These are phyloP conservation scores for Zygotorulaspora chibaensis DNA, from an alignment of 805 yeast genomes.

Conservation along the genomic window DNA sequence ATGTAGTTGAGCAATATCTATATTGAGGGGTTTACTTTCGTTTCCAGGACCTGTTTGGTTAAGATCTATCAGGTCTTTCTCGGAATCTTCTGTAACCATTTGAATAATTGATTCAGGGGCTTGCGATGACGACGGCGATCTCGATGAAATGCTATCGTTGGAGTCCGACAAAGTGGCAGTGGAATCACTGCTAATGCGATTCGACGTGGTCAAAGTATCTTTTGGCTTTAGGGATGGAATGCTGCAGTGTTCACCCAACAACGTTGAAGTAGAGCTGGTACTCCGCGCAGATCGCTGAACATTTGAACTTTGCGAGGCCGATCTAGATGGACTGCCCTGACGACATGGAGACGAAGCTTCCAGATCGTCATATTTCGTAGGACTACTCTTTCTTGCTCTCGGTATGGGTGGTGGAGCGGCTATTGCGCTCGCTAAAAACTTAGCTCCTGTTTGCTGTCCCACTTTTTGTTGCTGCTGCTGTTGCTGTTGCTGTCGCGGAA, in stretches of 20 bases:
- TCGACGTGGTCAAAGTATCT: constrained; percentile 13
- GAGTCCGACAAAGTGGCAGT: constrained; percentile 15
- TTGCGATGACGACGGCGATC: constrained; percentile 12
- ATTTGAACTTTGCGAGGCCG: constrained; percentile 4
- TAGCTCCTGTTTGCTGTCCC: not conserved
- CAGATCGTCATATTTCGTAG: constrained; percentile 13
- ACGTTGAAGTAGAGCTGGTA: constrained; percentile 12
- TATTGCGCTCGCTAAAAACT: not conserved
- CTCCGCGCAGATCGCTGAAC: not conserved
- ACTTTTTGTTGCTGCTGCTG: not conserved
- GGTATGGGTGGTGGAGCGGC: constrained; percentile 22
- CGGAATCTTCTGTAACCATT: constrained; percentile 21
- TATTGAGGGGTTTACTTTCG: constrained; percentile 4
- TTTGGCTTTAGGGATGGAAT: constrained; percentile 11
- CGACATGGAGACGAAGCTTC: constrained; percentile 11
- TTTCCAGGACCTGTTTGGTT: constrained; percentile 2
- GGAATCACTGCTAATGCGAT: constrained; percentile 20
- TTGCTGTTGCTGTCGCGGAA: not conserved
- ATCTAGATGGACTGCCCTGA: constrained; percentile 11
- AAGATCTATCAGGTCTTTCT: not conserved
- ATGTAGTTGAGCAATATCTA: constrained; percentile 12
- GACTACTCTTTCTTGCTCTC: constrained; percentile 28
- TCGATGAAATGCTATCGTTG: not conserved
- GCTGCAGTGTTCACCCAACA: constrained; percentile 6
- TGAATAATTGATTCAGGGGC: constrained; percentile 15